Conservation (phyloP, 352 stramenopile genomes). For the Globisporangium recalcitrans region DNA sequence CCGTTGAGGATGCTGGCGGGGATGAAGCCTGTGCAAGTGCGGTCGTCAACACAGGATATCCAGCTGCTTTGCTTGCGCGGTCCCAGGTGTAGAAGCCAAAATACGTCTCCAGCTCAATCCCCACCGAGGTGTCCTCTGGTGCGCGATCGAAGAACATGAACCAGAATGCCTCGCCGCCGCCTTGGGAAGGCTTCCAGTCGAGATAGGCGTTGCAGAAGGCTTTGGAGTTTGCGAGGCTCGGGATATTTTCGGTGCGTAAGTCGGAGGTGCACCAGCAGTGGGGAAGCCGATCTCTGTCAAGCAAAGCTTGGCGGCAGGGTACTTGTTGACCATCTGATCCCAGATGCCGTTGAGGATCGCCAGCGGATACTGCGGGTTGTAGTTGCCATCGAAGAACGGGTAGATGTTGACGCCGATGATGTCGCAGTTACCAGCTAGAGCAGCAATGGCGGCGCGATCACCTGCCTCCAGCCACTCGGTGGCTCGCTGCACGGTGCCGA, state of each 20-base stretch:
- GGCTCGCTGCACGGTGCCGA: slow-evolving; percentile 70
- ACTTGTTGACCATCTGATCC: slow-evolving; percentile 47
- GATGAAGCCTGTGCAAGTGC: slow-evolving; percentile 2
- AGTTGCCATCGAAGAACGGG: slow-evolving; percentile 64
- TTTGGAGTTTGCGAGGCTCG: slow-evolving; percentile 42
- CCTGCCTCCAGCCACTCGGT: slow-evolving; percentile 48
- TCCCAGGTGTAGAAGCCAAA: slow-evolving; percentile 70
- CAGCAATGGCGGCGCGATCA: slow-evolving; percentile 31
- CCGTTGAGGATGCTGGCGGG: neutral
- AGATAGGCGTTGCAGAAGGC: slow-evolving; percentile 58
- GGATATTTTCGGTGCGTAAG: slow-evolving; percentile 37
- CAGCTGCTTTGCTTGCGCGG: slow-evolving; percentile 9
- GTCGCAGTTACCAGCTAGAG: slow-evolving; percentile 46
- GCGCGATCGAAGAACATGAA: slow-evolving; percentile 77
- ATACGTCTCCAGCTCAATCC: slow-evolving; percentile 50
- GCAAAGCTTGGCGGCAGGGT: slow-evolving; percentile 44
- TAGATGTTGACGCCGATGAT: slow-evolving; percentile 83
- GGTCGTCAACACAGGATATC: neutral
- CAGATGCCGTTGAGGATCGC: slow-evolving; percentile 54
- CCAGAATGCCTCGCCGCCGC: slow-evolving; percentile 63
- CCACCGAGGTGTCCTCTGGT: slow-evolving; percentile 44
- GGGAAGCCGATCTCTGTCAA: slow-evolving; percentile 66
- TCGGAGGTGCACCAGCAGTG: slow-evolving; percentile 31
- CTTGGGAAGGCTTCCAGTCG: slow-evolving; percentile 46
- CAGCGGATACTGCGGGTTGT: slow-evolving; percentile 36